Percentiles rank a stretch among this genome's conserved stretches.
Evolutionary conservation across 2,329 filamentous ascomycete genomes (phyloP).

Genomic region (Lasiodiplodia hormozganensis): DNA sequence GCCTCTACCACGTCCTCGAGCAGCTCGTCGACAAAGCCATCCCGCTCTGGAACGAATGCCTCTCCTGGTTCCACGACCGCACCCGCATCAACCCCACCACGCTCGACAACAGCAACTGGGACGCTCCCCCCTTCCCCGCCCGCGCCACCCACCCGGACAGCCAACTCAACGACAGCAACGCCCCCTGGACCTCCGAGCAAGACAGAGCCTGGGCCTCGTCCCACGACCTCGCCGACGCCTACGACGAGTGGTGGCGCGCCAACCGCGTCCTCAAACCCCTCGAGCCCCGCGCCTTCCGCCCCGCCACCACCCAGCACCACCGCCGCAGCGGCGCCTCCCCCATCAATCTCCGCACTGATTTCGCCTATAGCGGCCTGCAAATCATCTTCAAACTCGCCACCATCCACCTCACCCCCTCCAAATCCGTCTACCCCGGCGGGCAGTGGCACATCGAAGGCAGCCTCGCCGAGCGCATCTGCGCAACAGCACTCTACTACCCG

Average conservation of each 20-base stretch:
- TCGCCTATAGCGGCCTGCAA: slow-evolving; percentile 58
- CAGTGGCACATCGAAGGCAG: slow-evolving; percentile 60
- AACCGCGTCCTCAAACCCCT: not conserved
- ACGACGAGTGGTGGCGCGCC: not conserved
- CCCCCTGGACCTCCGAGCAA: not conserved
- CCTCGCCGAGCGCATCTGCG: slow-evolving; percentile 69
- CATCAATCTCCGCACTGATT: slow-evolving; percentile 39
- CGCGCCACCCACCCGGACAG: not conserved
- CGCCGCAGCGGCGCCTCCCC: not conserved
- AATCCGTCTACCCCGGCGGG: slow-evolving; percentile 61
- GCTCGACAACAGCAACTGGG: not conserved
- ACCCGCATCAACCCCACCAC: slow-evolving; percentile 4
- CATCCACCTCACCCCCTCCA: slow-evolving; percentile 65
- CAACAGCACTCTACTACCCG: slow-evolving; percentile 69
- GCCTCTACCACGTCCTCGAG: slow-evolving; percentile 52
- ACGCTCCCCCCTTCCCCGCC: not conserved
- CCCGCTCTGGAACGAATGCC: slow-evolving; percentile 54
- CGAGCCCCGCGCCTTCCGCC: not conserved
- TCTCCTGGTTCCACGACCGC: slow-evolving; percentile 32
- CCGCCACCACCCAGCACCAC: not conserved
- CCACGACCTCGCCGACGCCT: not conserved
- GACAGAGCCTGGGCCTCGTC: not conserved
- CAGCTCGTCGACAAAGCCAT: slow-evolving; percentile 50
- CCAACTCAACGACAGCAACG: not conserved
- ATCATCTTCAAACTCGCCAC: slow-evolving; percentile 69